Conservation (phyloP, 2,329 filamentous ascomycete genomes). For the Bipolaris gigantea region DNA sequence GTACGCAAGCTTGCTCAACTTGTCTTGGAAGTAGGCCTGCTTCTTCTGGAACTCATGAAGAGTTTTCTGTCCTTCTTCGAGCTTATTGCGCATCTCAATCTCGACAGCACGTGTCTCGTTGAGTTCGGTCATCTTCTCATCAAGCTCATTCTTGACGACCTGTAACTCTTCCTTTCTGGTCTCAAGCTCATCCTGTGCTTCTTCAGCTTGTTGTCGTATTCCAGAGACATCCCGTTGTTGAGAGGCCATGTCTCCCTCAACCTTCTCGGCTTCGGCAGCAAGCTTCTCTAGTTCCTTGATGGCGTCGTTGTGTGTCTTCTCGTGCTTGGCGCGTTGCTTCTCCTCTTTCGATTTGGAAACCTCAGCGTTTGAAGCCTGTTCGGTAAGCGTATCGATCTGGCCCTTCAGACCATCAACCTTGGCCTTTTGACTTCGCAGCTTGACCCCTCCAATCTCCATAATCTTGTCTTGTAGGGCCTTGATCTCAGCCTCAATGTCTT, state of each 20-base stretch:
- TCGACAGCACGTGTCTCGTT: conserved; percentile 87
- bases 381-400: conserved; percentile 76
- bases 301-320: conserved; percentile 78
- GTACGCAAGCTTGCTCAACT: conserved; percentile 78
- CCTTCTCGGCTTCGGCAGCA: conserved; percentile 70
- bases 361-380: conserved; percentile 83
- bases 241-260: conserved; percentile 76
- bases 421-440: conserved; percentile 83
- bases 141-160: conserved; percentile 78
- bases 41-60: conserved; percentile 84
- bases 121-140: conserved; percentile 80
- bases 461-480: conserved; percentile 93
- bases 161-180: conserved; percentile 80
- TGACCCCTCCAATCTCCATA: conserved; percentile 96
- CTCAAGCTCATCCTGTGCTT: conserved; percentile 76
- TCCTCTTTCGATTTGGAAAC: conserved; percentile 89
- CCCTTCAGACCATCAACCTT: conserved; percentile 85
- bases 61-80: conserved; percentile 93
- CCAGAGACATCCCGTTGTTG: conserved; percentile 76
- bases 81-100: conserved; percentile 97
- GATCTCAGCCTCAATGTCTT: conserved; percentile 89
- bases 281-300: conserved; percentile 76
- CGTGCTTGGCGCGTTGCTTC: conserved; percentile 85
- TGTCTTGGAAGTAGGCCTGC: conserved; percentile 84
- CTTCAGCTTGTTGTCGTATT: conserved; percentile 72